Base-by-base conservation (phyloP, 2,329 filamentous ascomycete genomes). In the Shiraia sp. region DNA sequence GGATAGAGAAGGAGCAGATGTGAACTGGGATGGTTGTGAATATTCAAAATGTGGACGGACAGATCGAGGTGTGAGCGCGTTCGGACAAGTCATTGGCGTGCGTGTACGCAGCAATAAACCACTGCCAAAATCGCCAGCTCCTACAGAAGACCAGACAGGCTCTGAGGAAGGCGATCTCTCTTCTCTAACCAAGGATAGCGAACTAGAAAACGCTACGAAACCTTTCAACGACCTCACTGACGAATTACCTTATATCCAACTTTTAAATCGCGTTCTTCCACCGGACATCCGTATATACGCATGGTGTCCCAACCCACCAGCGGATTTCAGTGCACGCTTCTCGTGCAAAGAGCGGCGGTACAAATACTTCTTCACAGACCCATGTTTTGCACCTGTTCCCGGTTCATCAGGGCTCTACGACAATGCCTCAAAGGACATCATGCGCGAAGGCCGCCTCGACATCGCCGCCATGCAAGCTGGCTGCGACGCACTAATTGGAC, bases 341-440 rank as follows among this genome's bases (percentile, higher is more conserved):
- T 90, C 88, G 39, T 99, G 93, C 71, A 83, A 86, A 48, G 90
- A 96, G 71, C 81, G 93, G 15, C 86, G 88, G 53, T 99, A 99
- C 74, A 85, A 89, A 43, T 99, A 99, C 72, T 97, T 96, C 76
- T 99, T 99, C 75, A 97, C 93, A 0, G 90, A 96, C 65, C 93
- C 93, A 0, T 88, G 87, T 1, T 96, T 90, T 63, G 75, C 82
- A 2, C 90, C 90, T 0, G 76, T 81, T 4, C 82, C 86, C 1
- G 72, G 77, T 1, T 63, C 76, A 14, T 48, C 79, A 26, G 80
- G 79, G 4, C 68, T 80, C 32, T 72, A 73, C 25, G 61, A 55
- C 51, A 56, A 60, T 36, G 6, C 26, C 6, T 23, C 39, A 27
- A 10, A 32, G 15, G 10, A 32, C 5, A 15, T 45, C 26, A 64